phyloP scores from a whole-genome alignment of 2,329 filamentous ascomycete genomes.

The Aspergillus transmontanensis region DNA sequence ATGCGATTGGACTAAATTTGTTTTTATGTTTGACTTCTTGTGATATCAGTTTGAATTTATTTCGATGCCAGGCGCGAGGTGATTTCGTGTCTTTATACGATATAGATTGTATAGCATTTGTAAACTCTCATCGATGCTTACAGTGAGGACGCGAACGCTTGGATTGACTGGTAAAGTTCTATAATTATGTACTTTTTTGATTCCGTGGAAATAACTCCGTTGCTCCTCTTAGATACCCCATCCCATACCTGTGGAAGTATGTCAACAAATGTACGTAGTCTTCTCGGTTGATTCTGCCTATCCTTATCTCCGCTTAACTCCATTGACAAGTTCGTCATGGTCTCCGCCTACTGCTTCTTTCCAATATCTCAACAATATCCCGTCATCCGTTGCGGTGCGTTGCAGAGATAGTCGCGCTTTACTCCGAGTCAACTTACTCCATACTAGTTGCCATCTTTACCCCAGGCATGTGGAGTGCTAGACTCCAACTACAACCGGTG shows the following conservation, averaged over 20 bases:
- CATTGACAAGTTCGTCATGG: background rate
- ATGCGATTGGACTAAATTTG: background rate
- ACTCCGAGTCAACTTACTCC: background rate
- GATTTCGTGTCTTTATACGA: background rate
- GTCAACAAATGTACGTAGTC: background rate
- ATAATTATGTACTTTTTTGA: background rate
- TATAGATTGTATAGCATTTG: background rate
- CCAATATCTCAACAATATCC: background rate
- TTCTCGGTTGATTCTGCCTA: conserved; percentile 3
- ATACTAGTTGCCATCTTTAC: background rate
- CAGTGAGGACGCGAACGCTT: background rate
- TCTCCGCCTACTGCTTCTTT: conserved; percentile 21
- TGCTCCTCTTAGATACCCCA: background rate
- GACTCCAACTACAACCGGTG: conserved; percentile 24
- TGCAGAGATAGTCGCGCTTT: conserved; percentile 10
- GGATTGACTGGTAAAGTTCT: background rate
- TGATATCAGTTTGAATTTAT: background rate
- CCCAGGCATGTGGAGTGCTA: conserved; percentile 33
- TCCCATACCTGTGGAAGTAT: background rate
- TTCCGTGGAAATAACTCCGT: background rate
- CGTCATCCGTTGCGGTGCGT: conserved; percentile 19
- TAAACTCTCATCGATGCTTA: background rate
- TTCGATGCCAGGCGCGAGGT: background rate
- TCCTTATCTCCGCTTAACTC: conserved; percentile 35
- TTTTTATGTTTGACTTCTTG: background rate